phyloP scores from a whole-genome alignment of 192 early-diverging fungal species.

The Backusella tarrabulga region DNA sequence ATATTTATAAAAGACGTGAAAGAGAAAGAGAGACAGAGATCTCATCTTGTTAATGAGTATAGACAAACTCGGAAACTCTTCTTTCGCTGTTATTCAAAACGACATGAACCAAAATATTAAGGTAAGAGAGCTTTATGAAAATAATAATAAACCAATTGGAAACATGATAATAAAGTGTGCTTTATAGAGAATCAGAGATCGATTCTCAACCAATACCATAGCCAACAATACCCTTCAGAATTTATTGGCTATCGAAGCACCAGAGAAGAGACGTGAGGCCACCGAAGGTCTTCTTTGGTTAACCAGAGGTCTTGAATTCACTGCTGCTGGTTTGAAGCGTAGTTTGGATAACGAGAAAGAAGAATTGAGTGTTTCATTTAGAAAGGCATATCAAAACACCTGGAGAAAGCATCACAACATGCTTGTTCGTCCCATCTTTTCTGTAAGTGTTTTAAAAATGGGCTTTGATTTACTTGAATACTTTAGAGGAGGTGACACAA shows the following conservation, averaged over 20 bases:
- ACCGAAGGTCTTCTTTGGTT: slow-evolving; percentile 91
- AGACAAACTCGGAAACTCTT: slow-evolving; percentile 62
- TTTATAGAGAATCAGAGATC: slow-evolving; percentile 69
- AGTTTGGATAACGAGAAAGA: slow-evolving; percentile 47
- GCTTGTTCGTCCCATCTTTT: slow-evolving; percentile 60
- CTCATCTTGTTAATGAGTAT: slow-evolving; percentile 1
- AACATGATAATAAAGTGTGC: not conserved
- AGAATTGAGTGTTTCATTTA: slow-evolving; percentile 67
- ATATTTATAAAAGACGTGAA: not conserved
- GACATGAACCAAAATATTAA: slow-evolving; percentile 89
- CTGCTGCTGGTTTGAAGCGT: slow-evolving; percentile 57
- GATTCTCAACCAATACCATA: slow-evolving; percentile 56
- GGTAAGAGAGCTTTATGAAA: slow-evolving; percentile 36
- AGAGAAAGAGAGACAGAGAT: not conserved
- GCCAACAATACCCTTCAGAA: slow-evolving; percentile 76
- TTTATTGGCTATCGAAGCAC: slow-evolving; percentile 66
- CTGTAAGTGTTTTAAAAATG: slow-evolving; percentile 34
- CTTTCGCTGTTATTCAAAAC: slow-evolving; percentile 76
- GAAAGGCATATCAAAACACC: slow-evolving; percentile 61
- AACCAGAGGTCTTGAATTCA: slow-evolving; percentile 67
- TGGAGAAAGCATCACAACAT: slow-evolving; percentile 64
- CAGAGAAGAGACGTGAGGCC: slow-evolving; percentile 72
- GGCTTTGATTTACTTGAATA: not conserved
- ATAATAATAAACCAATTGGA: not conserved
- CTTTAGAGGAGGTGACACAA: too few species aligned